A percentile compares a stretch with the other conserved stretches of the same genome.
phyloP scores from a whole-genome alignment of 2,329 filamentous ascomycete species.

The Tolypocladium cylindrosporum region DNA sequence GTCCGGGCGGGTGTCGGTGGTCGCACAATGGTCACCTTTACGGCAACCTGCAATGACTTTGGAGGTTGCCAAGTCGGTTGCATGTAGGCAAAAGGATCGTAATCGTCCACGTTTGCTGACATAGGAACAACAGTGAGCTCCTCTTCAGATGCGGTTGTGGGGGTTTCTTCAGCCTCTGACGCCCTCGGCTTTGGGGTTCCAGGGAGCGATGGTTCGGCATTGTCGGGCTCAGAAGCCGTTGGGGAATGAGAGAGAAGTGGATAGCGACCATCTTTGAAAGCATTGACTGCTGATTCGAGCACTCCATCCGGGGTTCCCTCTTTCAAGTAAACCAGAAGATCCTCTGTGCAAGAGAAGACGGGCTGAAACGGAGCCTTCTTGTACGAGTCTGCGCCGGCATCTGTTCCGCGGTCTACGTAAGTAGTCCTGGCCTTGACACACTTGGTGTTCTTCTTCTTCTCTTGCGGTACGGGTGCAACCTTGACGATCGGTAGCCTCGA shows the following conservation, averaged over 20 bases:
- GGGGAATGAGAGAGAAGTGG: constrained; percentile 14
- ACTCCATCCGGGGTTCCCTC: constrained; percentile 29
- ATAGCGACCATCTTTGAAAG: constrained; percentile 25
- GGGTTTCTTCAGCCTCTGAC: neutral
- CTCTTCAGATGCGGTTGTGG: constrained; percentile 1
- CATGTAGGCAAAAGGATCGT: constrained; percentile 35
- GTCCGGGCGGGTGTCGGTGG: constrained; percentile 35
- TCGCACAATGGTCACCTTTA: constrained; percentile 17
- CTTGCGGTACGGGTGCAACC: constrained; percentile 17
- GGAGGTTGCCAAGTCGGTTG: constrained; percentile 14
- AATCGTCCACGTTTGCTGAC: constrained; percentile 23
- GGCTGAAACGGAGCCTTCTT: constrained; percentile 23
- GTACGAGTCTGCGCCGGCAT: constrained; percentile 17
- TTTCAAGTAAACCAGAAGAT: constrained; percentile 45
- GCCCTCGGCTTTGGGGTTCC: constrained; percentile 13
- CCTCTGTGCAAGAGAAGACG: constrained; percentile 43
- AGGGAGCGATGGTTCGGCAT: constrained; percentile 10
- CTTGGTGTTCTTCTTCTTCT: constrained; percentile 18
- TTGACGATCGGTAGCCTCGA: constrained; percentile 16
- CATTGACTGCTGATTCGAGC: constrained; percentile 35
- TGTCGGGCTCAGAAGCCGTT: constrained; percentile 10
- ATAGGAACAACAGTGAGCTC: neutral
- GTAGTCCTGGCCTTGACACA: constrained; percentile 13
- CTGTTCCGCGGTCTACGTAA: constrained; percentile 30
- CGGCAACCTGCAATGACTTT: constrained; percentile 10